These are phyloP conservation scores for Phlyctochytrium planicorne DNA, from an alignment of 192 early-diverging fungal species.

Conservation along the genomic window DNA sequence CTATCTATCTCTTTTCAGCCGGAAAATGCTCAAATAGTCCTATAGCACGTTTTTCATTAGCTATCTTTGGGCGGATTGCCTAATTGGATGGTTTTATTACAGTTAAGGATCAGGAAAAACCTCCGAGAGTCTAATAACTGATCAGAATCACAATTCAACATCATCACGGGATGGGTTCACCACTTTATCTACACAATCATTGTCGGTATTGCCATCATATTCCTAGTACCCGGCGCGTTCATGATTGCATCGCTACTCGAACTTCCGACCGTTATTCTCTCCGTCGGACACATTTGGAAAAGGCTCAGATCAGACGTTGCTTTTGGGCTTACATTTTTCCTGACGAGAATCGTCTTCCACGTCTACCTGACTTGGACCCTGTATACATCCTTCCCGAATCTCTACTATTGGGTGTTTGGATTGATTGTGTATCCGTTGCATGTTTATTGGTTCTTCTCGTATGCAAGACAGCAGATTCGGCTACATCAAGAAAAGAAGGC, in stretches of 20 bases:
- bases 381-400: background rate
- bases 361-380: slow-evolving; percentile 4
- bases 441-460: background rate
- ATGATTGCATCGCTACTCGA: slow-evolving; percentile 51
- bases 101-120: background rate
- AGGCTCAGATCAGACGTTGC: slow-evolving; percentile 45
- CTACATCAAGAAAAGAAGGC: background rate
- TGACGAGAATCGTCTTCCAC: slow-evolving; percentile 59
- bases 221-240: slow-evolving; percentile 48
- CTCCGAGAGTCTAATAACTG: background rate
- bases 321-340: slow-evolving; percentile 54
- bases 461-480: slow-evolving; percentile 1
- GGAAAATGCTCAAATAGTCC: background rate
- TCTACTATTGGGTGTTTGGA: background rate
- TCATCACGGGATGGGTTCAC: slow-evolving; percentile 62
- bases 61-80: background rate
- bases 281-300: slow-evolving; percentile 51
- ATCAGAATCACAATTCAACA: slow-evolving; percentile 34
- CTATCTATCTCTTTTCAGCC: background rate
- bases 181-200: slow-evolving; percentile 54
- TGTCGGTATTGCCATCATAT: slow-evolving; percentile 19
- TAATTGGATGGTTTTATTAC: slow-evolving; percentile 1
- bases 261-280: slow-evolving; percentile 57
- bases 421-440: slow-evolving; percentile 3
- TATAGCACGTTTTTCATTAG: background rate